phyloP scores from a whole-genome alignment of 2,329 filamentous ascomycete species.

The Emmonsiellopsis sp. region DNA sequence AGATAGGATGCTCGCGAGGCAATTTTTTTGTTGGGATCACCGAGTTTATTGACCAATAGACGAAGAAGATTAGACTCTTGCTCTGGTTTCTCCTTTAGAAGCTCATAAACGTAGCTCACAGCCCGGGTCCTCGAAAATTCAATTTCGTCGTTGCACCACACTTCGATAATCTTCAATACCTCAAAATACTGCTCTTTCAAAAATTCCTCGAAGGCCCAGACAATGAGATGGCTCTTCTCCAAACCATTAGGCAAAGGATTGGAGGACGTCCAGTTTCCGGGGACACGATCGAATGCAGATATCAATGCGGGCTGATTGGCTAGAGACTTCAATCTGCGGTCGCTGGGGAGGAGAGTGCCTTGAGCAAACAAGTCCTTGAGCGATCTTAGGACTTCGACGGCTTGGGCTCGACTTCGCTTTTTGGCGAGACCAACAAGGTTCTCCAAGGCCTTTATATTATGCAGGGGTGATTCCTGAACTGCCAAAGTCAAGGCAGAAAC shows the following conservation, averaged over 20 bases:
- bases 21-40: conserved; percentile 91
- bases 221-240: conserved; percentile 66
- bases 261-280: conserved; percentile 56
- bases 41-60: conserved; percentile 89
- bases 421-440: conserved; percentile 71
- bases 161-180: conserved; percentile 80
- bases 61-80: conserved; percentile 91
- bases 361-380: conserved; percentile 90
- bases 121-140: conserved; percentile 83
- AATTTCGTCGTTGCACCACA: conserved; percentile 91
- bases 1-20: conserved; percentile 88
- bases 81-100: conserved; percentile 91
- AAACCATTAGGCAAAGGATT: conserved; percentile 65
- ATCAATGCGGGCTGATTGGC: conserved; percentile 68
- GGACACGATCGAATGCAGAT: conserved; percentile 55
- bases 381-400: conserved; percentile 83
- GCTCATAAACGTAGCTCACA: conserved; percentile 81
- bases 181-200: conserved; percentile 91
- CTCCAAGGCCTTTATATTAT: conserved; percentile 84
- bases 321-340: conserved; percentile 74
- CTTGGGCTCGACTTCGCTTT: conserved; percentile 88
- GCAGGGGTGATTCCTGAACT: conserved; percentile 89
- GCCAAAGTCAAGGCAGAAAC: conserved; percentile 89
- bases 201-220: conserved; percentile 93
- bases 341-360: conserved; percentile 70